Evolutionary conservation across 1,284 basidiomycete species (phyloP), one percentile per base, ranked within the genome.

Genomic region (Ustilago crameri): DNA sequence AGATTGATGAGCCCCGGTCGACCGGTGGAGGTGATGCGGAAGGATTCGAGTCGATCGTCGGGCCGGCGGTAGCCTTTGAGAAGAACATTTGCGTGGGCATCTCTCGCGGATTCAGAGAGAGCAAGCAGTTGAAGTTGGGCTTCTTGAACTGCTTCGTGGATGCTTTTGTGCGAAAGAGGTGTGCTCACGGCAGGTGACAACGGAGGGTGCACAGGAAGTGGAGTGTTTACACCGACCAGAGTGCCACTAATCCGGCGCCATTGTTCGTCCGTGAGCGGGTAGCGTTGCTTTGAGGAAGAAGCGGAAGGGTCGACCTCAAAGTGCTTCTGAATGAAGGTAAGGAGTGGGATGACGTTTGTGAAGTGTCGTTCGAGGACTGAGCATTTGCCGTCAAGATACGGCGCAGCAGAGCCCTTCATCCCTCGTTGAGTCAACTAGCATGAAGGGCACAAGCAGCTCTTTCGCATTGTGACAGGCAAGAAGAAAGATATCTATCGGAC

Each of bases 61-160:
- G 89, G 90, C 55, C 85, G 82, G 23, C 88, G 85, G 82, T 91
- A 91, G 4, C 91, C 91, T 14, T 86, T 78, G 2, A 89, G 88
- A 17, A 92, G 86, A 1, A 91, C 84, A 74, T 91, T 79, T 54
- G 8, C 42, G 18, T 49, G 49, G 3, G 54, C 38, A 24, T 56
- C 54, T 24, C 51, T 35, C 14, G 34, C 52, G 24, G 42, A 24
- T 15, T 53, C 42, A 23, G 64, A 50, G 9, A 52, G 51, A 18
- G 53, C 27, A 15, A 65, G 51, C 32, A 70, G 64, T 10, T 51
- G 62, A n/a, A 71, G 30, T 18, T 71, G 68, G n/a, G 68, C 68
- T 45, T 57, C 58, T 35, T 64, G 62, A 1, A 71, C 54, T 0
- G 62, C 68, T 32, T 71, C 68, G 44, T 60, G 51, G 34, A 71